These are phyloP conservation scores for Fusarium proliferatum DNA, from an alignment of 2,329 filamentous ascomycete genomes.

Conservation along the genomic window DNA sequence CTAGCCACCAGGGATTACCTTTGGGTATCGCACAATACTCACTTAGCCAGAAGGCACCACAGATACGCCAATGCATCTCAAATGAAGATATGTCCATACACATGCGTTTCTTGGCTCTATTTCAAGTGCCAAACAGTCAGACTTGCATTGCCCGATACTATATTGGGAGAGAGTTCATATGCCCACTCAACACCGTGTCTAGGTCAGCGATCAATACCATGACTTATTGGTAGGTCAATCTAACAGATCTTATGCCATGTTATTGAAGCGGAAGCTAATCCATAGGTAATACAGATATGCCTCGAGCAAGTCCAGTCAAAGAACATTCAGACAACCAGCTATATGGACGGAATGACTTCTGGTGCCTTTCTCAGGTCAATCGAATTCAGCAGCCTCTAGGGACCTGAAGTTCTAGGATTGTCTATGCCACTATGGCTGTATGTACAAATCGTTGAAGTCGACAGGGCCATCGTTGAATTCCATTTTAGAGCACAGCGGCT, in stretches of 20 bases:
- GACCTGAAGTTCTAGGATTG: not conserved
- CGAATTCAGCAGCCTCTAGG: not conserved
- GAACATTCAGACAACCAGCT: constrained; percentile 3
- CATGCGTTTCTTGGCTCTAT: constrained; percentile 6
- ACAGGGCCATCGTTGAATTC: not conserved
- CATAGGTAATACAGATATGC: constrained; percentile 3
- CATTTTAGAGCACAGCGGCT: not conserved
- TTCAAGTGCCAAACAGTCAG: constrained; percentile 15
- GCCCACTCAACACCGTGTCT: not conserved
- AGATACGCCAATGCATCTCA: constrained; percentile 9
- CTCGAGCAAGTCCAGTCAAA: constrained; percentile 21
- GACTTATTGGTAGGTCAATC: not conserved
- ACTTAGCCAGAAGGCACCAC: not conserved
- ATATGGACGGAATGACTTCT: not conserved
- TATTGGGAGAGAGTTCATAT: not conserved
- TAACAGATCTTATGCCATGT: not conserved
- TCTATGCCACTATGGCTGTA: not conserved
- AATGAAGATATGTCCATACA: not conserved
- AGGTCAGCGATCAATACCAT: not conserved
- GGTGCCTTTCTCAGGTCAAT: not conserved
- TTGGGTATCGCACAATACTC: constrained; percentile 13
- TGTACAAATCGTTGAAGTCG: not conserved
- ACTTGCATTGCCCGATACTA: not conserved
- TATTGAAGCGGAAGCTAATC: not conserved
- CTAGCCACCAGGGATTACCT: constrained; percentile 3